phyloP scores from a whole-genome alignment of 768 basidiomycete genomes.

The Cyathus striatus region DNA sequence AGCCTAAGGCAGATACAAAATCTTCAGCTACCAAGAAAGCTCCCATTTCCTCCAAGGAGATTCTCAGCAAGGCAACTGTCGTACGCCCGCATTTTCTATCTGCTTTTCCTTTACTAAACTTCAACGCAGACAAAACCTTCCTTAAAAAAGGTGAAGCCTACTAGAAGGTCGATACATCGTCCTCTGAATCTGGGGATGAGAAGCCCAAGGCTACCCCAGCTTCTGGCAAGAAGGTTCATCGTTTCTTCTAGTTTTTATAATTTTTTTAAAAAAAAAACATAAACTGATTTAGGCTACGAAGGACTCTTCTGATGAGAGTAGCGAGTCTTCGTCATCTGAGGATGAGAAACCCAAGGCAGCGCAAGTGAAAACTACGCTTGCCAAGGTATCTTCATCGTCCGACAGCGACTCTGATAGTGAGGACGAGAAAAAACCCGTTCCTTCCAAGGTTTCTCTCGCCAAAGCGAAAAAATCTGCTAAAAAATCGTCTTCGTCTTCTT shows the following conservation, averaged over 20 bases:
- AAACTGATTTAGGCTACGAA: conserved; percentile 23
- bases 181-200: conserved; percentile 27
- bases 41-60: conserved; percentile 15
- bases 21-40: conserved; percentile 10
- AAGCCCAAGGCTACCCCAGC: conserved; percentile 16
- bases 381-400: conserved; percentile 30
- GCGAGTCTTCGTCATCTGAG: conserved; percentile 37
- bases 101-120: background rate
- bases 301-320: conserved; percentile 37
- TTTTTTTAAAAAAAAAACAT: background rate
- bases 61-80: conserved; percentile 27
- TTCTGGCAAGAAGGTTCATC: conserved; percentile 26
- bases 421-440: conserved; percentile 15
- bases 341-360: conserved; percentile 56
- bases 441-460: conserved; percentile 6
- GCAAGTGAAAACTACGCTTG: conserved; percentile 37
- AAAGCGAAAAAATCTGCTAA: conserved; percentile 3
- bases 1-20: conserved; percentile 25
- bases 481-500: conserved; percentile 15
- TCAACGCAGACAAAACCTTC: background rate
- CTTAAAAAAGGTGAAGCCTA: conserved; percentile 17
- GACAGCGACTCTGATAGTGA: conserved; percentile 27
- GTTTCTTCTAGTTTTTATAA: conserved; percentile 3
- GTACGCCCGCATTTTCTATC: conserved; percentile 8
- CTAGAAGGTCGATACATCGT: conserved; percentile 18